These are phyloP conservation scores for Quercus dentata DNA, from an alignment of 306 rosid species.

Conservation along the genomic window DNA sequence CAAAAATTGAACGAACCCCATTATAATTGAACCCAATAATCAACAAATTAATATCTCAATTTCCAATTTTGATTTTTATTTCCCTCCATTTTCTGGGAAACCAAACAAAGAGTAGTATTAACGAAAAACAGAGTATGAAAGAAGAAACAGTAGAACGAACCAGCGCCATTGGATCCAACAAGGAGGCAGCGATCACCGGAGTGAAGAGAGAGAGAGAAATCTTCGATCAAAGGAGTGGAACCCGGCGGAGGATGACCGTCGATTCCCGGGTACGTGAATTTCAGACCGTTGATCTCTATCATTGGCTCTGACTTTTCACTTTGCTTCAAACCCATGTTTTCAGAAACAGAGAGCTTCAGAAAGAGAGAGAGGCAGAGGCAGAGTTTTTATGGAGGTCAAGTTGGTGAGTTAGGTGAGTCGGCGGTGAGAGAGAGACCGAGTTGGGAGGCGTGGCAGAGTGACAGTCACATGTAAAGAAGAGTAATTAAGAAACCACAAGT, in stretches of 20 bases:
- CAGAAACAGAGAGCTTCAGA: not conserved
- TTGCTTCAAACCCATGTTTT: conserved; percentile 27
- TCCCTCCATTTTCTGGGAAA: no score
- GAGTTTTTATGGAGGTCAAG: not conserved
- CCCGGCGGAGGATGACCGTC: conserved; percentile 93
- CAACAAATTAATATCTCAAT: no score
- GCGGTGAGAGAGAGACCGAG: not conserved
- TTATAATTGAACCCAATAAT: no score
- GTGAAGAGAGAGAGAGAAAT: conserved; percentile 60
- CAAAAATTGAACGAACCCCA: no score
- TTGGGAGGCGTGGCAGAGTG: conserved; percentile 19
- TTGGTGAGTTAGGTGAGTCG: conserved; percentile 7
- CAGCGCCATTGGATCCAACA: conserved; percentile 97
- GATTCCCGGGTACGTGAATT: conserved; percentile 89
- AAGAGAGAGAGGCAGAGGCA: not conserved
- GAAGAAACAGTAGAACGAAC: conserved; percentile 20
- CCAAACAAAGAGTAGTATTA: not conserved
- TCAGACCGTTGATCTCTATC: conserved; percentile 56
- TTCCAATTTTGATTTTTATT: no score
- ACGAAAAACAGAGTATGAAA: not conserved
- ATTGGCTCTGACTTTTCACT: conserved; percentile 27
- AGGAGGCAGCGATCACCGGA: conserved; percentile 86
- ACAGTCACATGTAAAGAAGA: not conserved
- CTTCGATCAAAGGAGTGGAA: conserved; percentile 74
- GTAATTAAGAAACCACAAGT: not conserved